These are phyloP conservation scores for Boletellus ananas DNA, from an alignment of 768 basidiomycete genomes.

Conservation along the genomic window DNA sequence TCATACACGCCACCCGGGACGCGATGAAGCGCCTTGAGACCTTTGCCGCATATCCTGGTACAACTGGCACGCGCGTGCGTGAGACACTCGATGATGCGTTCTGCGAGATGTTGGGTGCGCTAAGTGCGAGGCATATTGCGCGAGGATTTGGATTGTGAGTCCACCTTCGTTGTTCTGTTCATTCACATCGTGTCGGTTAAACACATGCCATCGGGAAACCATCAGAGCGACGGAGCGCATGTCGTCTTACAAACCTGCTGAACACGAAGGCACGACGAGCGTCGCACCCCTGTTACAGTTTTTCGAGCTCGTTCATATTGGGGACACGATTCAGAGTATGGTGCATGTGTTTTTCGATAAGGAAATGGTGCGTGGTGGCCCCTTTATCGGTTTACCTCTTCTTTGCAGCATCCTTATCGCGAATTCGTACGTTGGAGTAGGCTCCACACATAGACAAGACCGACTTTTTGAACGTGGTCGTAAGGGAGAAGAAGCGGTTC, in stretches of 20 bases:
- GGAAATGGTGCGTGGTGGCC: slow-evolving; percentile 60
- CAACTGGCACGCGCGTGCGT: slow-evolving; percentile 80
- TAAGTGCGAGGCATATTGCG: slow-evolving; percentile 74
- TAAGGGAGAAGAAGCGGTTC: slow-evolving; percentile 95
- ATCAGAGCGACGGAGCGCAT: slow-evolving; percentile 84
- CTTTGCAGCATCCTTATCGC: neutral
- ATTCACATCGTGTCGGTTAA: neutral
- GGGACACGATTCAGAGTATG: slow-evolving; percentile 97
- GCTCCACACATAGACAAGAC: slow-evolving; percentile 86
- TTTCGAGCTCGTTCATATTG: slow-evolving; percentile 95
- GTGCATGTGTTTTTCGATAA: slow-evolving; percentile 98
- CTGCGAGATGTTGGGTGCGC: slow-evolving; percentile 72
- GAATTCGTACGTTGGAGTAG: slow-evolving; percentile 34
- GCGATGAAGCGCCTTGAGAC: slow-evolving; percentile 89
- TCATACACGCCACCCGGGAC: slow-evolving; percentile 92
- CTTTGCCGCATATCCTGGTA: slow-evolving; percentile 82
- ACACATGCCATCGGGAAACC: neutral
- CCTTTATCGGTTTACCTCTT: neutral
- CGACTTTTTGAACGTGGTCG: slow-evolving; percentile 89
- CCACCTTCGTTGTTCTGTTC: neutral
- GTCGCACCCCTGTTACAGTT: slow-evolving; percentile 95
- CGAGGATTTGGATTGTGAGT: slow-evolving; percentile 76
- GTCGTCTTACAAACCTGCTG: slow-evolving; percentile 84
- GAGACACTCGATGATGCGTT: slow-evolving; percentile 96
- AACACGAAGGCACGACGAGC: slow-evolving; percentile 73